Base-by-base conservation (phyloP, 2,329 filamentous ascomycete species). In the Ascocoryne sarcoides region DNA sequence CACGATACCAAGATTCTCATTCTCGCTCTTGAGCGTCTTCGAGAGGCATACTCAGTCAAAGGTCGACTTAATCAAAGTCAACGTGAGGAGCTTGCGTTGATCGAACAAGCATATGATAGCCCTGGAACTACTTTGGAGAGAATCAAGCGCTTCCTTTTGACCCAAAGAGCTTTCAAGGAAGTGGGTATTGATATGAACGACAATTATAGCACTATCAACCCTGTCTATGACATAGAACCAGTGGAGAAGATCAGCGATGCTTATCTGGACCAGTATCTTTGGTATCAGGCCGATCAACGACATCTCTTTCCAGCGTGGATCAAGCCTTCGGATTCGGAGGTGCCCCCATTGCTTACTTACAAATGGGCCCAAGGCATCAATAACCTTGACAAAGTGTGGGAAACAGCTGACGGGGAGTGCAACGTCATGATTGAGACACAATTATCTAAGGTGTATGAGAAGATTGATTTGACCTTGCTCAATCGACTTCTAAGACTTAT, bases 311-410 rank as follows among this genome's bases (percentile, higher is more conserved):
- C 92, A 2, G 84, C 87, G 14, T 98, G 92, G 92, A 95, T 98
- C 67, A 98, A 98, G 69, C 92, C 92, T 5, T 96, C 92, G 0
- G 92, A 98, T 60, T 95, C 90, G 0, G 93, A 98, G 62, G 92
- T 98, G 0, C 92, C 93, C 2, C 92, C 92, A 18, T 69, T 98
- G 12, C 67, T 98, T 44, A 85, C 86, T 0, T 98, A 98, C 72
- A 98, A 98, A 64, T 98, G 93, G 93, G 89, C 92, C 1, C 93
- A 98, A 61, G 92, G 92, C 37, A 96, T 98, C 70, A 98, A 98
- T 70, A 98, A 98, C 59, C 69, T 98, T 34, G 84, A 88, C 55
- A 85, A 87, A 51, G 89, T 98, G 19, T 98, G 92, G 92, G 85
- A 93, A 57, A 84, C 85, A 15, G 78, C 86, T 32, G 83, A 96